phyloP scores from a whole-genome alignment of 2,329 filamentous ascomycete genomes.

The Sporothrix sp. region DNA sequence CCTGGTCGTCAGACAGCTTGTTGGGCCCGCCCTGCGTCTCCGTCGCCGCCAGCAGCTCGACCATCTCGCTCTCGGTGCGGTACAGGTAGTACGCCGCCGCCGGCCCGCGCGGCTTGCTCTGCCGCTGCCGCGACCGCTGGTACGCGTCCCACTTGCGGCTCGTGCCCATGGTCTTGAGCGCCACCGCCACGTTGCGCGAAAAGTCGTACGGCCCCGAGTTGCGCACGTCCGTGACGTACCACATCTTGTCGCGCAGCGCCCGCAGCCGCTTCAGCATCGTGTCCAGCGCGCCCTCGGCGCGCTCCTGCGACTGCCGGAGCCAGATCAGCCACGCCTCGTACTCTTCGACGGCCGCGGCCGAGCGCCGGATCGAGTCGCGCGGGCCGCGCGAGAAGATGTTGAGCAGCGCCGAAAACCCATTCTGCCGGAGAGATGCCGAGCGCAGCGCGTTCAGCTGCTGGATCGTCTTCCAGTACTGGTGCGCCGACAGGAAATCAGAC shows the following conservation, averaged over 20 bases:
- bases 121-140: constrained; percentile 39
- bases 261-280: constrained; percentile 64
- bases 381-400: constrained; percentile 66
- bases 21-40: constrained; percentile 83
- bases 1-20: constrained; percentile 92
- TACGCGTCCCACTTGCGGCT: constrained; percentile 35
- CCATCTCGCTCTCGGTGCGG: constrained; percentile 72
- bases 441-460: constrained; percentile 58
- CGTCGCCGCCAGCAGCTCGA: constrained; percentile 75
- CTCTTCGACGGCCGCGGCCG: constrained; percentile 63
- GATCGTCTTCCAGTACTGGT: constrained; percentile 76
- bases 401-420: constrained; percentile 62
- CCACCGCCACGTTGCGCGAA: constrained; percentile 73
- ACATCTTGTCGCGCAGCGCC: constrained; percentile 89
- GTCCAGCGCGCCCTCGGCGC: constrained; percentile 64
- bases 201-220: constrained; percentile 84
- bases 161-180: constrained; percentile 81
- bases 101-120: constrained; percentile 37
- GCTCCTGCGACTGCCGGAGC: constrained; percentile 72
- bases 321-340: constrained; percentile 76
- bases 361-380: constrained; percentile 58
- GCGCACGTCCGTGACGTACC: constrained; percentile 91
- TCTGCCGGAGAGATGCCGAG: constrained; percentile 50
- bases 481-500: constrained; percentile 73
- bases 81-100: constrained; percentile 62